Conservation (phyloP, 495 filamentous ascomycete species). For the Mytilinidion resinicola region DNA sequence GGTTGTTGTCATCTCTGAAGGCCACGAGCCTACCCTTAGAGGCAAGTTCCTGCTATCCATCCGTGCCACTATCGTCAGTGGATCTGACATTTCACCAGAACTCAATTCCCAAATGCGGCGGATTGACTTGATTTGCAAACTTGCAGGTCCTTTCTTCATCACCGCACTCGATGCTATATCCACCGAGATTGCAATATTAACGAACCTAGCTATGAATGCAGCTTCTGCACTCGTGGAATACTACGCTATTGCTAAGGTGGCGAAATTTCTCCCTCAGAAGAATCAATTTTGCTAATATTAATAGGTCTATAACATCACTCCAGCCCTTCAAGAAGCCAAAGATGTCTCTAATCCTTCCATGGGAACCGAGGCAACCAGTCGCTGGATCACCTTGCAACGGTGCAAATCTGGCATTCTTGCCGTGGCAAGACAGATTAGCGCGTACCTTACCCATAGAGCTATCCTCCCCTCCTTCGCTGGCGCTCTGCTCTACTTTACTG, state of each 20-base stretch:
- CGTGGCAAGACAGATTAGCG: no score
- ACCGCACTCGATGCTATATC: constrained; percentile 5
- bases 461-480: constrained; percentile 39
- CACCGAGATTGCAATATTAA: not conserved
- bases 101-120: constrained; percentile 15
- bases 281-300: no score
- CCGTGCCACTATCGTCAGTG: no score
- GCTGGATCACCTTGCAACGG: no score
- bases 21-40: not conserved
- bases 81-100: not conserved
- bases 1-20: constrained; percentile 5
- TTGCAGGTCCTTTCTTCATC: constrained; percentile 8
- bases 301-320: no score
- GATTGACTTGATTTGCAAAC: constrained; percentile 13
- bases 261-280: no score
- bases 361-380: no score
- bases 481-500: constrained; percentile 40
- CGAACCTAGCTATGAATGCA: constrained; percentile 5
- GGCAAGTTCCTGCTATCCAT: no score
- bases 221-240: constrained; percentile 4
- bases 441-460: not conserved
- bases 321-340: no score
- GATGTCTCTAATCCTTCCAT: no score
- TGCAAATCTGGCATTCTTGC: no score
- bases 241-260: constrained; percentile 48